Evolutionary conservation across 1,139 yeast species (phyloP).

Genomic region (Suhomyces taliae): DNA sequence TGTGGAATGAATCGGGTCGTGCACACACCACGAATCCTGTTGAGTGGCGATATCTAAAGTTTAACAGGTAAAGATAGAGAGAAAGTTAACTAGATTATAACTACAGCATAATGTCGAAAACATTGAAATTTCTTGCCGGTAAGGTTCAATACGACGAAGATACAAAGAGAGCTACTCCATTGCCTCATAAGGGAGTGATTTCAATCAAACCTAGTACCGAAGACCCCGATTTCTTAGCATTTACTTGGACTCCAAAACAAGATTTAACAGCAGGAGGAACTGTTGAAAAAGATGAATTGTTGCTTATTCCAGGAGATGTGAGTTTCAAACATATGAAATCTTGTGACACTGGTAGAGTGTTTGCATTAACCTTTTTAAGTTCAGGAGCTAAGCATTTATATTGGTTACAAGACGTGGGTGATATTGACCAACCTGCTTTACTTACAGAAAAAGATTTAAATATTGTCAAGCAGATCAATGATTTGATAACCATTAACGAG

Average conservation of each 20-base stretch:
- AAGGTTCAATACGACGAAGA: constrained; percentile 72
- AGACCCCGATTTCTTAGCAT: constrained; percentile 50
- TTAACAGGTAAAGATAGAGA: background rate
- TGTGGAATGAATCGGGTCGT: constrained; percentile 1
- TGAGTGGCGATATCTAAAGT: constrained; percentile 10
- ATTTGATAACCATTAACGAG: constrained; percentile 45
- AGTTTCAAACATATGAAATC: constrained; percentile 74
- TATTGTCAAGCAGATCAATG: constrained; percentile 52
- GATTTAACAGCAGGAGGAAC: constrained; percentile 27
- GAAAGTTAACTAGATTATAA: too few species aligned
- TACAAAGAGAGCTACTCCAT: constrained; percentile 71
- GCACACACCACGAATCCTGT: constrained; percentile 1
- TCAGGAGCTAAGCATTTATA: constrained; percentile 83
- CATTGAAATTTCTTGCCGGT: constrained; percentile 78
- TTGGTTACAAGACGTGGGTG: constrained; percentile 88
- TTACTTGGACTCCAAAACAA: constrained; percentile 44
- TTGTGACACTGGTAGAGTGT: constrained; percentile 82
- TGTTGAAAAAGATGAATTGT: constrained; percentile 62
- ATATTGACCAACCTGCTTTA: constrained; percentile 58
- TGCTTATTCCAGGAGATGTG: constrained; percentile 92
- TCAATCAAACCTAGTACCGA: constrained; percentile 59
- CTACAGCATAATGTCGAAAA: constrained; percentile 11
- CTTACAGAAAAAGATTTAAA: constrained; percentile 64
- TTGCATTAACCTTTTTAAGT: constrained; percentile 75
- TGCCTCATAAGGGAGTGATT: constrained; percentile 73